Conservation (phyloP, 2,329 filamentous ascomycete species). For the Ophiocordyceps camponoti-rufipedis region DNA sequence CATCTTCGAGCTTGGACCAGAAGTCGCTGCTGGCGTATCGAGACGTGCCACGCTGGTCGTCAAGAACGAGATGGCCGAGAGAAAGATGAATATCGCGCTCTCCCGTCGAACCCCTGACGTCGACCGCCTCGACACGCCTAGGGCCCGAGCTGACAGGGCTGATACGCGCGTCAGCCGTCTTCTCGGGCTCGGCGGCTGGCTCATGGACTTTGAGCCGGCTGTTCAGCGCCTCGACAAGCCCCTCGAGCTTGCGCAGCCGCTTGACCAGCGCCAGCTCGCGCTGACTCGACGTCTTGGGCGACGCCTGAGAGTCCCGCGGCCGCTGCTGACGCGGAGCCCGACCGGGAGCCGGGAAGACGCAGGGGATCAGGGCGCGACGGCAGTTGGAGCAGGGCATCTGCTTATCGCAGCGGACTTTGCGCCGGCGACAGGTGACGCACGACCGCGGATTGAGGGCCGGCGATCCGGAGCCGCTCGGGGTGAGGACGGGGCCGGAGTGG, state of each 20-base stretch:
- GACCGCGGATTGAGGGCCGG: slow-evolving; percentile 27
- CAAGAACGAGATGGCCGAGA: slow-evolving; percentile 52
- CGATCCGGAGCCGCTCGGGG: slow-evolving; percentile 12
- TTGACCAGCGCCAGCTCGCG: slow-evolving; percentile 54
- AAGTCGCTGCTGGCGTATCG: slow-evolving; percentile 63
- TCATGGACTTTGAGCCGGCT: slow-evolving; percentile 39
- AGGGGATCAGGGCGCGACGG: slow-evolving; percentile 49
- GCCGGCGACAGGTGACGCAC: slow-evolving; percentile 30
- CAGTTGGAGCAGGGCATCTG: slow-evolving; percentile 62
- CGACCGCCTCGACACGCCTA: too few relatives aligned
- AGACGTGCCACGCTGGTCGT: slow-evolving; percentile 47
- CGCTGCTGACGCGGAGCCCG: slow-evolving; percentile 51
- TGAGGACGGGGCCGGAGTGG: slow-evolving; percentile 16
- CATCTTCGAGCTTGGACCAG: slow-evolving; percentile 59
- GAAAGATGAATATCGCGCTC: slow-evolving; percentile 19
- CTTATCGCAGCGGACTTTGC: slow-evolving; percentile 66
- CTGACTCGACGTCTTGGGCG: slow-evolving; percentile 38
- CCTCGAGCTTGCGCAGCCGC: slow-evolving; percentile 52
- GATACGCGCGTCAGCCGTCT: slow-evolving; percentile 3
- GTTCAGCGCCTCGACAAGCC: slow-evolving; percentile 54
- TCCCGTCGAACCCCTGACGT: slow-evolving; percentile 10
- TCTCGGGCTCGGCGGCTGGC: slow-evolving; percentile 9
- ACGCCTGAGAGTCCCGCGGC: slow-evolving; percentile 45
- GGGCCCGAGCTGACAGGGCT: too few relatives aligned
- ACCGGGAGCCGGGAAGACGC: slow-evolving; percentile 57